Evolutionary conservation across 257 asterid species (phyloP).

Genomic region (Perilla frutescens): DNA sequence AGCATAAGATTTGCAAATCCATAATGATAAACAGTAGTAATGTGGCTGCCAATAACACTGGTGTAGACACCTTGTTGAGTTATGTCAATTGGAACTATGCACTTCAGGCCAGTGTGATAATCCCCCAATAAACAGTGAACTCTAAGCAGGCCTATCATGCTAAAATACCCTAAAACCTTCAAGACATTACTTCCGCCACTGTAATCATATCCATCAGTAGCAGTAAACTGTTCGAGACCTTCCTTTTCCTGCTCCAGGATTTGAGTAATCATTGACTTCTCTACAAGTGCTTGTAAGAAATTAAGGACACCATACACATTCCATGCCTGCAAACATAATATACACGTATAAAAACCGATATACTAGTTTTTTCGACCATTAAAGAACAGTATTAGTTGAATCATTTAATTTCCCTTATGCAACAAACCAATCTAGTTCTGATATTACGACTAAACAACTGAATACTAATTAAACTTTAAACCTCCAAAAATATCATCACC

Average conservation of each 20-base stretch:
- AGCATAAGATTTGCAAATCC: slow-evolving; percentile 98
- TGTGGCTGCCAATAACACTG: slow-evolving; percentile 93
- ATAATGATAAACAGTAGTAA: slow-evolving; percentile 84
- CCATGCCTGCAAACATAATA: slow-evolving; percentile 72
- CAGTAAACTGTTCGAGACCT: slow-evolving; percentile 90
- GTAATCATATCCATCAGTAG: slow-evolving; percentile 95
- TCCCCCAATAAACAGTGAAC: slow-evolving; percentile 99
- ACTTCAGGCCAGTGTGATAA: slow-evolving; percentile 93
- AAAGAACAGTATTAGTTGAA: no score
- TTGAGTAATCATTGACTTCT: slow-evolving; percentile 82
- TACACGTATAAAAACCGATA: no score
- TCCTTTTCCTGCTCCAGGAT: slow-evolving; percentile 89
- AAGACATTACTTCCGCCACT: slow-evolving; percentile 96
- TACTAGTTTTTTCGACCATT: no score
- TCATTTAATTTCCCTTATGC: no score
- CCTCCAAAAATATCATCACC: not conserved
- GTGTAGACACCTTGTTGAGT: slow-evolving; percentile 90
- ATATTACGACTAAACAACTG: no score
- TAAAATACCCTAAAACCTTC: slow-evolving; percentile 96
- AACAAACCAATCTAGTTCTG: no score
- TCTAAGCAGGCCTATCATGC: slow-evolving; percentile 97
- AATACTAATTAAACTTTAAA: no score
- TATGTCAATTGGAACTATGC: slow-evolving; percentile 85
- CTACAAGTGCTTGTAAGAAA: slow-evolving; percentile 91
- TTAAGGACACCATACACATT: slow-evolving; percentile 95